Evolutionary conservation across 139 green algal species (phyloP), one percentile per base, ranked within the genome.

Genomic region (Tetraselmis chui): DNA sequence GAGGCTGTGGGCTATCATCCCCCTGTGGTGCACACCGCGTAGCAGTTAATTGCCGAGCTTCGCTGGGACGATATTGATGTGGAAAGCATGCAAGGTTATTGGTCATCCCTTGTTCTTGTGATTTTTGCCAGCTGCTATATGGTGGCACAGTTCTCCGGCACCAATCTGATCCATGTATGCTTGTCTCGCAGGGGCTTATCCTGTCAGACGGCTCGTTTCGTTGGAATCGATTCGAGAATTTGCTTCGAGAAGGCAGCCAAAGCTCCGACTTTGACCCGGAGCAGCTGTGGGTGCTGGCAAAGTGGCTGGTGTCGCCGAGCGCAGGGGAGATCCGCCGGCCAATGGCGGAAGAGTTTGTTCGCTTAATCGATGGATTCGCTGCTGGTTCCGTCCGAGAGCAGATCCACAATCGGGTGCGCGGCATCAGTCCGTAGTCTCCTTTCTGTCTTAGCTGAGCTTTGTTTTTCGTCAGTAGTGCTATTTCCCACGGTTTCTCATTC

Each of bases 141-240:
- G n/a, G n/a, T n/a, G n/a, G n/a, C n/a, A n/a, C n/a, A n/a, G n/a
- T n/a, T n/a, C n/a, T n/a, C n/a, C n/a, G n/a, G n/a, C n/a, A n/a
- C n/a, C n/a, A n/a, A n/a, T n/a, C n/a, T n/a, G n/a, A n/a, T n/a
- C n/a, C n/a, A n/a, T n/a, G n/a, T n/a, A n/a, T n/a, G n/a, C n/a
- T n/a, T n/a, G n/a, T n/a, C 45, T 67, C 11, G 11, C 45, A 67
- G 45, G 45, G 45, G 5, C 45, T 67, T 5, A 18, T 67, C 11
- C 45, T 67, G 45, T 18, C 11, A 67, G 85, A 94, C 75, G 85
- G 86, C 2, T 58, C 86, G 59, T 89, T 94, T 29, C 85, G 92
- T 2, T 98, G 94, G 95, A 91, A 87, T 75, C 86, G 94, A 24
- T 78, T 98, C 28, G 93, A 97, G 88, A 96, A 96, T 87, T 86